Percentiles rank a stretch among this genome's conserved stretches.
Conservation (phyloP, 192 early-diverging fungal genomes). For the Kickxella alabastrina region DNA sequence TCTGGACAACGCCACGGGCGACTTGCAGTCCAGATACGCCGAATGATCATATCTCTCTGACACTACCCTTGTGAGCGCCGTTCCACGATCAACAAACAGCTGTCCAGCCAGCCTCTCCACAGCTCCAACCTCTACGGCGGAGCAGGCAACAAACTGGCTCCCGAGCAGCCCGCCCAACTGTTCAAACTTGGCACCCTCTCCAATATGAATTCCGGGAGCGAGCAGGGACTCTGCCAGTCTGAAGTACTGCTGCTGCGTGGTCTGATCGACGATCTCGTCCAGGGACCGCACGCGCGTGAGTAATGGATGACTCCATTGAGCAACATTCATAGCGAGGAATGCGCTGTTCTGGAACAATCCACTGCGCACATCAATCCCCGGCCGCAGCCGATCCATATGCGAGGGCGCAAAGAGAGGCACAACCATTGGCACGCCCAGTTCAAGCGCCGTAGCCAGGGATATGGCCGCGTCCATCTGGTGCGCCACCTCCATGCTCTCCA, state of each 20-base stretch:
- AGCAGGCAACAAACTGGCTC: slow-evolving; percentile 17
- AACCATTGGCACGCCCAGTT: slow-evolving; percentile 20
- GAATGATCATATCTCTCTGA: slow-evolving; percentile 1
- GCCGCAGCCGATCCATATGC: background rate
- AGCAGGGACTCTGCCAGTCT: slow-evolving; percentile 26
- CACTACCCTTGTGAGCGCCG: slow-evolving; percentile 11
- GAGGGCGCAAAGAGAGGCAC: slow-evolving; percentile 33
- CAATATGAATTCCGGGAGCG: slow-evolving; percentile 22
- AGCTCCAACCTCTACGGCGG: slow-evolving; percentile 1
- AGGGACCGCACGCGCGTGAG: slow-evolving; percentile 13
- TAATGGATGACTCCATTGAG: slow-evolving; percentile 34
- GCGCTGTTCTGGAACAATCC: slow-evolving; percentile 16
- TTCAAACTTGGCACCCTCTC: background rate
- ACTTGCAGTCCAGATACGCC: background rate
- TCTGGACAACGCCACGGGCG: slow-evolving; percentile 11
- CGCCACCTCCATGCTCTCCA: background rate
- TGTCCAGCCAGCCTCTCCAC: slow-evolving; percentile 14
- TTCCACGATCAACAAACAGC: slow-evolving; percentile 39
- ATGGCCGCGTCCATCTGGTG: slow-evolving; percentile 24
- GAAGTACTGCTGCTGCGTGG: slow-evolving; percentile 35
- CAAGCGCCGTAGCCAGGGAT: slow-evolving; percentile 14
- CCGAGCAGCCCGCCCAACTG: slow-evolving; percentile 10
- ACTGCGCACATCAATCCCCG: slow-evolving; percentile 7
- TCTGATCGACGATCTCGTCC: slow-evolving; percentile 31
- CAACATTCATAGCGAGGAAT: slow-evolving; percentile 24